These are phyloP conservation scores for Selaginella moellendorffii DNA, from an alignment of 75 land plant genomes.

Conservation along the genomic window DNA sequence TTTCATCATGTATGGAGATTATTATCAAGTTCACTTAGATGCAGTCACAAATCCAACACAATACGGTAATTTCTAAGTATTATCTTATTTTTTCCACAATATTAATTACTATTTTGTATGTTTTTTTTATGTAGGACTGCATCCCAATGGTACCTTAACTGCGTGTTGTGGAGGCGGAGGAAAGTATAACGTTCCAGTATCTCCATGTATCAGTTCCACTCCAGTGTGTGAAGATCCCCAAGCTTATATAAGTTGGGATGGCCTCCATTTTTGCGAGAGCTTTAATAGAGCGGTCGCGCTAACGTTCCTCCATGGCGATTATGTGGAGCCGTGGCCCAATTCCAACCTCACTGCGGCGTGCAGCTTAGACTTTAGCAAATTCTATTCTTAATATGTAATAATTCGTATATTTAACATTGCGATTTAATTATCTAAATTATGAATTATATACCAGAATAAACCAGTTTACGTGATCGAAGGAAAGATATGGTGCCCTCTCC, in stretches of 20 bases:
- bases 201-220: background rate
- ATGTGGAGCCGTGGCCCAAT: background rate
- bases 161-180: conserved; percentile 11
- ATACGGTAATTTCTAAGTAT: background rate
- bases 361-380: background rate
- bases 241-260: conserved; percentile 4
- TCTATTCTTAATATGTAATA: background rate
- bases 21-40: background rate
- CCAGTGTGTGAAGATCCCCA: background rate
- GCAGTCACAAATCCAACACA: background rate
- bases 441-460: background rate
- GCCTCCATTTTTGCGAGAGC: conserved; percentile 1
- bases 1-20: background rate
- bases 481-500: no score
- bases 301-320: background rate
- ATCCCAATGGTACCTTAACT: background rate
- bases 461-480: no score
- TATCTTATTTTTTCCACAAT: background rate
- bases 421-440: background rate
- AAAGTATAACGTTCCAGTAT: background rate
- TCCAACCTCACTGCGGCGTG: background rate
- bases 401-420: background rate
- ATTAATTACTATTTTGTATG: background rate
- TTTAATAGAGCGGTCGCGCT: background rate
- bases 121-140: conserved; percentile 1